A percentile compares a stretch with the other conserved stretches of the same genome.
These are phyloP conservation scores for Rhizopogon hawkerae DNA, from an alignment of 1,284 basidiomycete species.

Conservation along the genomic window DNA sequence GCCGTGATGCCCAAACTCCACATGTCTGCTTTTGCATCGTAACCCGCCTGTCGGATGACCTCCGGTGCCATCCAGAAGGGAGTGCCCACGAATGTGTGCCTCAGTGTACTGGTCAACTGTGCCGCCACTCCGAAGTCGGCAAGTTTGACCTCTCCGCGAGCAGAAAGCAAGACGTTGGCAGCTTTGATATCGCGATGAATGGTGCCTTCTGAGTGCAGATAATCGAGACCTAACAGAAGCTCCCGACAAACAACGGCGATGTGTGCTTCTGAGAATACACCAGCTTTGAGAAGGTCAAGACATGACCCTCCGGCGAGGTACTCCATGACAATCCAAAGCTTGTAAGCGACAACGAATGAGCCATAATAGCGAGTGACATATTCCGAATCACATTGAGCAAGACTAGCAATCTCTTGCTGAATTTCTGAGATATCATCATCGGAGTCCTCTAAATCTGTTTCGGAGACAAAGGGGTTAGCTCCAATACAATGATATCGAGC, in stretches of 20 bases:
- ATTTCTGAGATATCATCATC: conserved; percentile 97
- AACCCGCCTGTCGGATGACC: conserved; percentile 94
- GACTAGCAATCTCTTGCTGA: conserved; percentile 93
- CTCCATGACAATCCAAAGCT: conserved; percentile 99
- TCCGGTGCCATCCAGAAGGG: conserved; percentile 99
- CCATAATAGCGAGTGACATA: conserved; percentile 96
- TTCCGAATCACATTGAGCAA: conserved; percentile 93
- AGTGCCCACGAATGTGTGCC: conserved; percentile 93
- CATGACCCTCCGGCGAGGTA: conserved; percentile 98
- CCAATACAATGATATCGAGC: conserved; percentile 3
- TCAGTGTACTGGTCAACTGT: conserved; percentile 78
- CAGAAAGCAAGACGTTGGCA: conserved; percentile 89
- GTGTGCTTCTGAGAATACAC: conserved; percentile 83
- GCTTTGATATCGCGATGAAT: conserved; percentile 99
- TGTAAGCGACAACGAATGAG: conserved; percentile 93
- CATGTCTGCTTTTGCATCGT: conserved; percentile 93
- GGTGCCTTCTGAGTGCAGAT: conserved; percentile 90
- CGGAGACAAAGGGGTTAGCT: background rate
- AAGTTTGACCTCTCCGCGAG: conserved; percentile 88
- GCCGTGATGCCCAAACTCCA: conserved; percentile 97
- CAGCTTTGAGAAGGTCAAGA: conserved; percentile 89
- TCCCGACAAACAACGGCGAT: conserved; percentile 94
- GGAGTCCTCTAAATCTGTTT: conserved; percentile 73
- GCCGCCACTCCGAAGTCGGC: conserved; percentile 97
- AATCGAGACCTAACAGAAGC: conserved; percentile 88